A percentile compares a stretch with the other conserved stretches of the same genome.
phyloP scores from a whole-genome alignment of 2,329 filamentous ascomycete genomes.

The Diplodia corticola region DNA sequence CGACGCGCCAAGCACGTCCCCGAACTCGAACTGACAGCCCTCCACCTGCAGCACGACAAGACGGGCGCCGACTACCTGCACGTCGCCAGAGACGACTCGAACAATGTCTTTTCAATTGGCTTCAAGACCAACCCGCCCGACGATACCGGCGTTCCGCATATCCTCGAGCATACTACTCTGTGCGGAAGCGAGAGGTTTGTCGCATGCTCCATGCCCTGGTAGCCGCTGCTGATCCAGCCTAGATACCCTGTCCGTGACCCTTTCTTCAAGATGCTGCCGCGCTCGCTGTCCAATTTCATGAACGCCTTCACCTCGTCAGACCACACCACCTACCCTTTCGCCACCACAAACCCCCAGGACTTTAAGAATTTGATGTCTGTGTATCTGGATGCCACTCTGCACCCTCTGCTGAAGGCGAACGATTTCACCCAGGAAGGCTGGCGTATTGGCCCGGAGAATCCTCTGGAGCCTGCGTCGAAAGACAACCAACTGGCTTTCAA shows the following conservation, averaged over 20 bases:
- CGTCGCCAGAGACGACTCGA: conserved; percentile 90
- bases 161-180: conserved; percentile 94
- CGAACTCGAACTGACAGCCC: conserved; percentile 86
- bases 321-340: conserved; percentile 96
- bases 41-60: conserved; percentile 90
- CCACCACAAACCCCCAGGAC: conserved; percentile 92
- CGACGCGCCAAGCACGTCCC: conserved; percentile 87
- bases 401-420: conserved; percentile 82
- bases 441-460: conserved; percentile 92
- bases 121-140: conserved; percentile 99
- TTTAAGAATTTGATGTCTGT: conserved; percentile 96
- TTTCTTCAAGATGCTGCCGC: conserved; percentile 99
- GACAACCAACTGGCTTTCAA: conserved; percentile 77
- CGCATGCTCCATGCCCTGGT: conserved; percentile 28
- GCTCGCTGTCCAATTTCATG: conserved; percentile 99
- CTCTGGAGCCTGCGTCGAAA: conserved; percentile 51
- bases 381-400: conserved; percentile 90
- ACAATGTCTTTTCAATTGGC: conserved; percentile 99
- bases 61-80: conserved; percentile 96
- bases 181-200: conserved; percentile 87
- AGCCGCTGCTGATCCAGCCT: conserved; percentile 23
- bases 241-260: conserved; percentile 97
- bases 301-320: conserved; percentile 97
- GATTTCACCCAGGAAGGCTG: conserved; percentile 98
- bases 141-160: conserved; percentile 93